Conservation (phyloP, 169 alveolate species). For the Eimeria tenella region DNA sequence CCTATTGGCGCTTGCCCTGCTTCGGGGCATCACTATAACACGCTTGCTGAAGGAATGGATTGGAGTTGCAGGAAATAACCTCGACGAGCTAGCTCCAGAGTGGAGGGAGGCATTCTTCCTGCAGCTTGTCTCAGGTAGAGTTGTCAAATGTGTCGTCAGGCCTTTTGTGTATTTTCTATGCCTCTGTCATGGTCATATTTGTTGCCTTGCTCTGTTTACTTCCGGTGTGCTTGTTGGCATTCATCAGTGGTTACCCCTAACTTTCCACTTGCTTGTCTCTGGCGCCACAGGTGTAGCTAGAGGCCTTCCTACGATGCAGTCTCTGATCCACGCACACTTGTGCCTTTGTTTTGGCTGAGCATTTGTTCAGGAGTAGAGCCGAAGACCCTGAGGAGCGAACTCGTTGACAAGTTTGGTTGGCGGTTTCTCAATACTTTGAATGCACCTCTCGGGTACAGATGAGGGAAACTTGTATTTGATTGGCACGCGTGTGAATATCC, state of each 20-base stretch:
- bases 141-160: not conserved
- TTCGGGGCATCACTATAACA: conserved; percentile 29
- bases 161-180: not conserved
- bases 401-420: conserved; percentile 52
- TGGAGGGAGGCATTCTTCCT: conserved; percentile 29
- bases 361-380: conserved; percentile 1
- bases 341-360: not conserved
- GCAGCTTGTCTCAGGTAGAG: conserved; percentile 21
- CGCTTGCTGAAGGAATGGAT: conserved; percentile 34
- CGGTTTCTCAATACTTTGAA: conserved; percentile 31
- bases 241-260: not conserved
- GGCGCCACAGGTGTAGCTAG: not conserved
- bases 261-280: not conserved
- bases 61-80: not conserved
- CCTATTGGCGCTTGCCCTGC: conserved; percentile 58
- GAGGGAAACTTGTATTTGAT: too few relatives aligned
- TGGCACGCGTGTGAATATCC: too few relatives aligned
- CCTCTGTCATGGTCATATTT: not conserved
- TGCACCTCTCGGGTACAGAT: conserved; percentile 35
- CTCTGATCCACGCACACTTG: not conserved
- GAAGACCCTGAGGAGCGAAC: conserved; percentile 48
- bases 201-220: not conserved
- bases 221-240: not conserved
- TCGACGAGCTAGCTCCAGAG: conserved; percentile 17
- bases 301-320: not conserved